Percentiles rank a stretch among this genome's conserved stretches.
Conservation (phyloP, 352 stramenopile genomes). For the Globisporangium cederbergense region DNA sequence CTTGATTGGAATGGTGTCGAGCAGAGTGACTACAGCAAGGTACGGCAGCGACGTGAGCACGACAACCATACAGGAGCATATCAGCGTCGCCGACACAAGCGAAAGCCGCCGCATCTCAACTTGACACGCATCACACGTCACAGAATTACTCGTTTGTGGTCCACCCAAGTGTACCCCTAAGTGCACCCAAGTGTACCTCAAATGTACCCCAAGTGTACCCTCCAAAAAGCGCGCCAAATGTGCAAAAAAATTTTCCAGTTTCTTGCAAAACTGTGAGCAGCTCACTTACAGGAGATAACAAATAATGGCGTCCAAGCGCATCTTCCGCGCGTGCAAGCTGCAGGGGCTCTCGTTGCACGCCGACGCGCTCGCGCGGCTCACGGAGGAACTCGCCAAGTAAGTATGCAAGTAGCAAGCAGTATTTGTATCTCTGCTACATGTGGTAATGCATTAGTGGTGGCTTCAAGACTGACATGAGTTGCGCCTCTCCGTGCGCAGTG, state of each 20-base stretch:
- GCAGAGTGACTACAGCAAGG: slow-evolving; percentile 5
- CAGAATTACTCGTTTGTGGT: not conserved
- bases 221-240: slow-evolving; percentile 3
- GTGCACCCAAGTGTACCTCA: not conserved
- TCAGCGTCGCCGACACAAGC: too few species aligned
- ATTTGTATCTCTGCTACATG: too few species aligned
- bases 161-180: not conserved
- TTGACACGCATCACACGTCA: slow-evolving; percentile 6
- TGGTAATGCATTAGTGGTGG: too few species aligned
- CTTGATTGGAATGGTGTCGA: slow-evolving; percentile 10
- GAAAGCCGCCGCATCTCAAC: not conserved
- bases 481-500: slow-evolving; percentile 28
- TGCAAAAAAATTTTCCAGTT: not conserved
- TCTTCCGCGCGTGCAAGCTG: slow-evolving; percentile 83
- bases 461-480: too few species aligned
- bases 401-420: too few species aligned
- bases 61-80: not conserved
- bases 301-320: slow-evolving; percentile 65
- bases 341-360: slow-evolving; percentile 78
- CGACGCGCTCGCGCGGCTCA: slow-evolving; percentile 60
- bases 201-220: not conserved
- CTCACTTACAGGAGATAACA: not conserved
- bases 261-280: not conserved
- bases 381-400: slow-evolving; percentile 63
- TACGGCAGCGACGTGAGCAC: slow-evolving; percentile 14